Percentiles rank a stretch among this genome's conserved stretches.
Conservation (phyloP, 768 basidiomycete genomes). For the Suillus clintonianus region DNA sequence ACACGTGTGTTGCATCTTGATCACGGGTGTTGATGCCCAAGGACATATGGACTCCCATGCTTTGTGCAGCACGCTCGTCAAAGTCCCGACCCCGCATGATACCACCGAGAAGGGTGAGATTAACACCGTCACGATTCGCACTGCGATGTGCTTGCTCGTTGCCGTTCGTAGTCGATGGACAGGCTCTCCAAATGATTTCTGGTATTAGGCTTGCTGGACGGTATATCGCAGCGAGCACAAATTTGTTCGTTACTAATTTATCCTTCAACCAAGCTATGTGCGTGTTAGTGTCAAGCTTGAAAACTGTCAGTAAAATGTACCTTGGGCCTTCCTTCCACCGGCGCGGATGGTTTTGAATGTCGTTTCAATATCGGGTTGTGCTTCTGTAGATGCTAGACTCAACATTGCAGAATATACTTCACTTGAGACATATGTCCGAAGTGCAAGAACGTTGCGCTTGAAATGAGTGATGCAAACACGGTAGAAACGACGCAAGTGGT, state of each 20-base stretch:
- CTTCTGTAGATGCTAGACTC: constrained; percentile 22
- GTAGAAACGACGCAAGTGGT: constrained; percentile 24
- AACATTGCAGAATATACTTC: constrained; percentile 20
- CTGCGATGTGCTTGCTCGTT: constrained; percentile 27
- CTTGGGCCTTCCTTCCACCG: constrained; percentile 22
- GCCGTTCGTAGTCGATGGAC: constrained; percentile 21
- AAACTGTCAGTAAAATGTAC: constrained; percentile 8
- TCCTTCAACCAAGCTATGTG: constrained; percentile 30
- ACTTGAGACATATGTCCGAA: constrained; percentile 1
- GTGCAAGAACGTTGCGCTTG: constrained; percentile 17
- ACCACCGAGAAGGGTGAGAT: constrained; percentile 26
- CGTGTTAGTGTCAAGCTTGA: background rate
- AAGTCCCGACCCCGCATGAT: constrained; percentile 20
- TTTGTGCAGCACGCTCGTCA: constrained; percentile 47
- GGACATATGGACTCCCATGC: background rate
- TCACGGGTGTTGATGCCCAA: background rate
- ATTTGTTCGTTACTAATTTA: constrained; percentile 15
- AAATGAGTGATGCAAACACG: constrained; percentile 25
- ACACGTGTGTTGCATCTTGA: background rate
- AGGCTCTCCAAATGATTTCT: constrained; percentile 24
- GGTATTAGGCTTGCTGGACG: constrained; percentile 29
- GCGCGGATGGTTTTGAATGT: constrained; percentile 12
- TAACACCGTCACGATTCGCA: constrained; percentile 24
- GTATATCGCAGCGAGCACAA: constrained; percentile 27
- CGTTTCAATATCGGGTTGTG: constrained; percentile 14